These are phyloP conservation scores for Musa balbisiana DNA, from an alignment of 202 grass and related monocot genomes.

Conservation along the genomic window DNA sequence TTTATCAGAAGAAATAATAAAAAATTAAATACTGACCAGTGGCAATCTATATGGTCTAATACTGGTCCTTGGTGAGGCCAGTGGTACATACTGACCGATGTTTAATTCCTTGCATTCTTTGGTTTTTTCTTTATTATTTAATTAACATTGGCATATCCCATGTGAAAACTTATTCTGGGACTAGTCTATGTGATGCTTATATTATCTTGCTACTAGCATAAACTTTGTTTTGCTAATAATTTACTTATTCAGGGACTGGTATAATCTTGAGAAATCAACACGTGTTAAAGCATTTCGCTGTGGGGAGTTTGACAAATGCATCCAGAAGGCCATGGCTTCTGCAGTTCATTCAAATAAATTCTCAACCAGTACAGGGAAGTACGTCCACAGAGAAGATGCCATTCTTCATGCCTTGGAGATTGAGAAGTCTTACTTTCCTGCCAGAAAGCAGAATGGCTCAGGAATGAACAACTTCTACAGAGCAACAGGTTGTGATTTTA, in stretches of 20 bases:
- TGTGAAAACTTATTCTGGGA: no score
- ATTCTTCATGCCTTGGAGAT: constrained; percentile 95
- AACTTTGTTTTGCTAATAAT: constrained; percentile 21
- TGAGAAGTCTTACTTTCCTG: constrained; percentile 50
- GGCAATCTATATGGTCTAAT: no score
- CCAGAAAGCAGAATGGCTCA: constrained; percentile 29
- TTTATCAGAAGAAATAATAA: no score
- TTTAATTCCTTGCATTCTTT: no score
- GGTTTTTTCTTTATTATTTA: no score
- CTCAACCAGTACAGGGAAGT: constrained; percentile 64
- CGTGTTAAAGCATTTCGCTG: constrained; percentile 89
- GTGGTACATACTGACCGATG: no score
- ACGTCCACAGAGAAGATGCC: constrained; percentile 93
- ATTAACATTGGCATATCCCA: no score
- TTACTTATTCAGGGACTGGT: constrained; percentile 64
- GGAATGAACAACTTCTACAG: constrained; percentile 13
- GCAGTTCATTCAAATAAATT: constrained; percentile 38
- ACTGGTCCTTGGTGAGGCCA: no score
- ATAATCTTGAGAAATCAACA: constrained; percentile 88
- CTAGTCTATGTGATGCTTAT: background rate
- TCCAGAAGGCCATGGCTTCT: constrained; percentile 66
- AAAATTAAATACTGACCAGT: no score
- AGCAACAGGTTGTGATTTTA: constrained; percentile 33
- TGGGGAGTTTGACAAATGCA: constrained; percentile 90
- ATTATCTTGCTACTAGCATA: constrained; percentile 2